These are phyloP conservation scores for Cornus florida DNA, from an alignment of 148 eudicot species.

Conservation along the genomic window DNA sequence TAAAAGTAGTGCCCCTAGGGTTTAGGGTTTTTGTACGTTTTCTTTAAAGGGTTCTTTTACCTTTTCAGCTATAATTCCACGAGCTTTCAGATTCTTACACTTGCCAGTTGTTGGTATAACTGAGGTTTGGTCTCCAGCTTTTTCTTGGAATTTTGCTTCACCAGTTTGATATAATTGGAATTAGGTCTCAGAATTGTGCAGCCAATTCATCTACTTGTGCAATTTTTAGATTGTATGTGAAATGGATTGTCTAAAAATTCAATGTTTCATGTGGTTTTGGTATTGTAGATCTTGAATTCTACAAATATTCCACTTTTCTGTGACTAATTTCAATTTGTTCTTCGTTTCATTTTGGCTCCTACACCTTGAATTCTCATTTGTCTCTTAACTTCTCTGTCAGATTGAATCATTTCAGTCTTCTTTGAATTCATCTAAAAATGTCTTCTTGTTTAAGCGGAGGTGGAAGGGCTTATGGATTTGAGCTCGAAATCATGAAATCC, in stretches of 20 bases:
- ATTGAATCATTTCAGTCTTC: background rate
- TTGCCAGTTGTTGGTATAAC: background rate
- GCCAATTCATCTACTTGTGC: background rate
- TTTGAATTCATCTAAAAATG: conserved; percentile 32
- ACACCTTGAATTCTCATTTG: background rate
- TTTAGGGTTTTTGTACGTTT: conserved; percentile 10
- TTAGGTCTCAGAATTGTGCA: background rate
- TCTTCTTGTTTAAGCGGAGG: conserved; percentile 79
- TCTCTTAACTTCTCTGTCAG: background rate
- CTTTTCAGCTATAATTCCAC: conserved; percentile 10
- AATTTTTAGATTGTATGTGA: background rate
- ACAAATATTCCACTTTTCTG: background rate
- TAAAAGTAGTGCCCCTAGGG: background rate
- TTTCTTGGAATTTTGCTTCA: conserved; percentile 11
- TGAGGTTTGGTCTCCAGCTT: conserved; percentile 13
- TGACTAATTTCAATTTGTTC: background rate
- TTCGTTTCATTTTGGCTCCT: background rate
- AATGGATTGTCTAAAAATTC: conserved; percentile 3
- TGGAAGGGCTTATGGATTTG: conserved; percentile 59
- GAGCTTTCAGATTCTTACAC: background rate
- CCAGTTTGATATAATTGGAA: background rate
- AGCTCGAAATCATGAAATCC: conserved; percentile 71
- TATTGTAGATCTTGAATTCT: background rate
- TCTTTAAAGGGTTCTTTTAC: background rate
- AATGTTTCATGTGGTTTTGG: background rate